Percentiles rank a stretch among this genome's conserved stretches.
phyloP scores from a whole-genome alignment of 78 protist genomes.

The Anaeramoeba flamelloides region DNA sequence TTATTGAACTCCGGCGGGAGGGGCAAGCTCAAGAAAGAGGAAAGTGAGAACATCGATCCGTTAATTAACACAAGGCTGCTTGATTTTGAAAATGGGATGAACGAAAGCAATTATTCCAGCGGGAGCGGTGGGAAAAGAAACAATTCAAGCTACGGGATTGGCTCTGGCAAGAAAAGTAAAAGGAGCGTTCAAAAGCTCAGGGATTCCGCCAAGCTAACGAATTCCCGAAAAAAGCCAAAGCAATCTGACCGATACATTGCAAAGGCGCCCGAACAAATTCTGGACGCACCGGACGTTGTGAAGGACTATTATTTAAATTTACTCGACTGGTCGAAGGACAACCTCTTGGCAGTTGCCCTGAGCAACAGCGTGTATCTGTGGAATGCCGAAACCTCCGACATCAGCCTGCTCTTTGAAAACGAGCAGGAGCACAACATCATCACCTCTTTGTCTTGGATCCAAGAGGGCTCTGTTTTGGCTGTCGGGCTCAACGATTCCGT shows the following conservation, averaged over 20 bases:
- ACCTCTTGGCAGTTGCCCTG: conserved; percentile 87
- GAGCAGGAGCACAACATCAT: conserved; percentile 20
- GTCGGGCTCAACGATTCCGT: conserved; percentile 66
- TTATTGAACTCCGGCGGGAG: no score
- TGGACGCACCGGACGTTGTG: conserved; percentile 79
- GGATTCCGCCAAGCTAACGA: no score
- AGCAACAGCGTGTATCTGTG: conserved; percentile 83
- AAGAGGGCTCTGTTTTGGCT: conserved; percentile 67
- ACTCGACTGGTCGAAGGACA: conserved; percentile 76
- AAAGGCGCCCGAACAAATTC: conserved; percentile 48
- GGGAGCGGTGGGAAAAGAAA: no score
- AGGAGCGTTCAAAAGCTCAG: no score
- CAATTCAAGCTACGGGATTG: no score
- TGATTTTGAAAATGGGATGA: no score
- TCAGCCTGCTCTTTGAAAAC: conserved; percentile 33
- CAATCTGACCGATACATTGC: conserved; percentile 61
- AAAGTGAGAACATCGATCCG: no score
- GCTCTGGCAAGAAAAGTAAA: no score
- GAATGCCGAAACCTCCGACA: conserved; percentile 71
- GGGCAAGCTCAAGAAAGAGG: no score
- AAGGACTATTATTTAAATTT: conserved; percentile 93
- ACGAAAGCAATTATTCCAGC: no score
- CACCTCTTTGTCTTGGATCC: conserved; percentile 51
- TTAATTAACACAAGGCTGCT: no score
- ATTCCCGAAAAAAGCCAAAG: no score